Base-by-base conservation (phyloP, 441 rosid genomes). In the Populus hybrid region DNA sequence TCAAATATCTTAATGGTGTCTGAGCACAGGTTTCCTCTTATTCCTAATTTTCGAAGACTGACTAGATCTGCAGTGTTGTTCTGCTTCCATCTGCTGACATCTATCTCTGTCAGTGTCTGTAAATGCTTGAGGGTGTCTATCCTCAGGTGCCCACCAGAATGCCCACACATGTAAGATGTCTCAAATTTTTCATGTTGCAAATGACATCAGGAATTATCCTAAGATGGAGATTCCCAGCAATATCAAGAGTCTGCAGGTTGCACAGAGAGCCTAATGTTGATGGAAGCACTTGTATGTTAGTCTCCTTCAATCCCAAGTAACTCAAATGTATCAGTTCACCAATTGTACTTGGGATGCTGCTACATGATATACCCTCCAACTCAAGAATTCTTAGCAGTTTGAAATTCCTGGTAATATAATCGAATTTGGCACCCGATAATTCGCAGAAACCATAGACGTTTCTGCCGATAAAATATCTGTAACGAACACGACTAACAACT, bases 261-360 rank as follows among this genome's bases (percentile, higher is more conserved):
- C 59, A 10, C 71, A 83, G 63, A 59, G 79, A 74, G 59, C 81
- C 78, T 36, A 78, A 59, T 10, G 81, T 70, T 32, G 77, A 26
- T 59, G 85, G 75, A 68, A 80, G 77, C 50, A 2, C 35, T 38
- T 34, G 79, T 32, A 83, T 16, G 73, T 80, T 74, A 20, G 85
- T 80, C 69, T 71, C 38, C 72, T 70, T 83, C 42, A 80, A 34
- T n/a, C 85, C 81, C 69, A 83, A 46, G 77, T 83, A 83, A 69
- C 72, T 80, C 64, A 80, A 72, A 74, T 77, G 79, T 69, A 80
- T 77, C 57, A 83, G 79, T 9, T 40, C 34, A 35, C 83, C 83
- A 36, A 83, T 77, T 16, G 72, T 72, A 38, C 63, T 75, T 42
- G 79, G 76, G 32, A 83, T 69, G 38, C 20, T 67, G 46, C 67